Base-by-base conservation (phyloP, 2,329 filamentous ascomycete species). In the Aspergillus hiratsukae region DNA sequence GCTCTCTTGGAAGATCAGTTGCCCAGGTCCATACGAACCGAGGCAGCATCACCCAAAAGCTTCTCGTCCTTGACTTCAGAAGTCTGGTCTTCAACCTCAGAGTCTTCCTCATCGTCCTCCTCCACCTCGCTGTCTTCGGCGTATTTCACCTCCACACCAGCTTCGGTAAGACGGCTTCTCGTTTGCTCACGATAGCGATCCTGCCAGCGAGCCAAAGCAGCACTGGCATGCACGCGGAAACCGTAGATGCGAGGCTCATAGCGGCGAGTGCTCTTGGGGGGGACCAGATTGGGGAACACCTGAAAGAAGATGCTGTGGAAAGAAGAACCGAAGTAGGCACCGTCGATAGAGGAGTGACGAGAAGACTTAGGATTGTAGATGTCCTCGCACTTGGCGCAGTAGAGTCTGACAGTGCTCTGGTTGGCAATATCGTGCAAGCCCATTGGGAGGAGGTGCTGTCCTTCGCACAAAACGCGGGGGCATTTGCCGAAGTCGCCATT, bases 261-360 rank as follows among this genome's bases (percentile, higher is more conserved):
- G 64, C 94, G 85, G 62, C 91, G 87, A 60, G 87, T 81, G 65
- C 86, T 91, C 82, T 97, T 99, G 64, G 86, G 80, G 3, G 94
- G 94, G 52, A 95, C 86, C 65, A 99, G 82, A 25, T 89, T 86
- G 5, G 94, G 93, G 73, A 97, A 97, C 54, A 99, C 94, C 75
- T 99, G 94, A 80, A 99, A 97, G 60, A 99, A 86, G 76, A 99
- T 97, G 78, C 97, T 97, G 81, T 97, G 93, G 81, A 99, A 99
- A 2, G 90, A 96, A 49, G 93, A 92, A 65, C 94, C 94, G 66
- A 99, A 99, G 81, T 97, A 99, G 62, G 94, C 94, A 61, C 94
- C 94, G 72, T 99, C 94, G 69, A 99, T 97, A 57, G 89, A 84
- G 51, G 92, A 91, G 76, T 99, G 94, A 28, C 94, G 90, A 21